These are phyloP conservation scores for Penicillium pancosmium DNA, from an alignment of 495 filamentous ascomycete genomes.

Conservation along the genomic window DNA sequence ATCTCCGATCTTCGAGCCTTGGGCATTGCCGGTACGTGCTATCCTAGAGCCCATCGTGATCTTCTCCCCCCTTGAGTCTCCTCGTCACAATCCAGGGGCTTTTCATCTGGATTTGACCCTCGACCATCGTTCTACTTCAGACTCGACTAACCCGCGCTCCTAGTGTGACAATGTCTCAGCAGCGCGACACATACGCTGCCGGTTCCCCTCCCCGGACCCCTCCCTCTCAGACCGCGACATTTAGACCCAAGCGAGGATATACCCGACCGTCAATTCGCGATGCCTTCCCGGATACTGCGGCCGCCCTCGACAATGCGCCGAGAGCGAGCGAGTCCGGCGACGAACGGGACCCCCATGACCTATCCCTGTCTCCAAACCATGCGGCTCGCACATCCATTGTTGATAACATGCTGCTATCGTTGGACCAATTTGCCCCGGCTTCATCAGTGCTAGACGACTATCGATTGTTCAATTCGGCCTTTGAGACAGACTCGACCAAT, in stretches of 20 bases:
- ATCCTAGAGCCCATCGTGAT: background rate
- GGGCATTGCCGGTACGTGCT: conserved; percentile 26
- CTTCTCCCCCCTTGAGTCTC: background rate
- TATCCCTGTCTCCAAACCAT: conserved; percentile 75
- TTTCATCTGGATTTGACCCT: background rate
- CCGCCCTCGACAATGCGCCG: conserved; percentile 41
- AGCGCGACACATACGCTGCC: conserved; percentile 26
- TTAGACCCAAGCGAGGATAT: conserved; percentile 35
- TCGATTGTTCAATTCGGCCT: conserved; percentile 44
- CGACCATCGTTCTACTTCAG: background rate
- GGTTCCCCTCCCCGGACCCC: conserved; percentile 52
- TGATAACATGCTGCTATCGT: conserved; percentile 87
- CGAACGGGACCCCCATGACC: conserved; percentile 81
- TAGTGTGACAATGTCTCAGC: conserved; percentile 39
- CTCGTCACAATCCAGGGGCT: background rate
- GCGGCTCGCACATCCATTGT: conserved; percentile 84
- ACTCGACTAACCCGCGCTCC: conserved; percentile 15
- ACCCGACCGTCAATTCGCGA: conserved; percentile 47
- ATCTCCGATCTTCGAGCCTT: conserved; percentile 6
- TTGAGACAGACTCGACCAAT: conserved; percentile 35
- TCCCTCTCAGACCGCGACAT: conserved; percentile 38
- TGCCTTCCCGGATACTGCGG: conserved; percentile 54
- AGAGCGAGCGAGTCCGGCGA: conserved; percentile 48
- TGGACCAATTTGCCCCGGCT: conserved; percentile 72
- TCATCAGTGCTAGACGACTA: conserved; percentile 45